These are phyloP conservation scores for Artomyces pyxidatus DNA, from an alignment of 768 basidiomycete genomes.

Conservation along the genomic window DNA sequence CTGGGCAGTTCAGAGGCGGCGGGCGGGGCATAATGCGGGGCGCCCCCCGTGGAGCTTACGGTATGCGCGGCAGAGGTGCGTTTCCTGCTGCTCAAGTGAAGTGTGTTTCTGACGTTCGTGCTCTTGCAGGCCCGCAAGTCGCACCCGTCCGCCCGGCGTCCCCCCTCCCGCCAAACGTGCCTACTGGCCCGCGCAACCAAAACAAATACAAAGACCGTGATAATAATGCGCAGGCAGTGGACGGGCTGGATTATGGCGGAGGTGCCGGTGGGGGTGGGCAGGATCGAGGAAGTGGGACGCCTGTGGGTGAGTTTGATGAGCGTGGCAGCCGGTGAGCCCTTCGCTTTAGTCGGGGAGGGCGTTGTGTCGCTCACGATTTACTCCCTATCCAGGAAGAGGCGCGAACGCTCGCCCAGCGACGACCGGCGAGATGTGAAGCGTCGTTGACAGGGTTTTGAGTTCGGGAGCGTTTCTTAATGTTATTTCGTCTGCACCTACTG, in stretches of 20 bases:
- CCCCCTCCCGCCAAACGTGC: constrained; percentile 79
- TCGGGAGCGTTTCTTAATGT: background rate
- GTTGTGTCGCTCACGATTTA: background rate
- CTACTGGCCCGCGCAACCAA: constrained; percentile 81
- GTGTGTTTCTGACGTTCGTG: background rate
- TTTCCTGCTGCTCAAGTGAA: background rate
- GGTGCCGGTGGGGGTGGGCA: constrained; percentile 20
- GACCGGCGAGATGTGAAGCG: constrained; percentile 15
- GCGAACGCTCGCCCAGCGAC: constrained; percentile 16
- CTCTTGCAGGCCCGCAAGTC: constrained; percentile 25
- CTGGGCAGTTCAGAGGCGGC: constrained; percentile 36
- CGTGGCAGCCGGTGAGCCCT: constrained; percentile 12
- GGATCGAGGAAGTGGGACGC: constrained; percentile 18
- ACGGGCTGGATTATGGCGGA: constrained; percentile 84
- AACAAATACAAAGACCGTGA: constrained; percentile 89
- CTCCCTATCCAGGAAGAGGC: constrained; percentile 8
- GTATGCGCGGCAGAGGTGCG: constrained; percentile 32
- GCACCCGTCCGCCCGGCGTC: constrained; percentile 71
- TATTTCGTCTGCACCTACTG: background rate
- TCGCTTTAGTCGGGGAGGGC: background rate
- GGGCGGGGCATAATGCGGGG: constrained; percentile 37
- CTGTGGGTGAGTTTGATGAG: constrained; percentile 7
- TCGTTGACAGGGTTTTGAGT: constrained; percentile 5
- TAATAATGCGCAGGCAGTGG: constrained; percentile 75
- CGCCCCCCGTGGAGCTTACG: constrained; percentile 32